A percentile compares a stretch with the other conserved stretches of the same genome.
These are phyloP conservation scores for Globisporangium ultimum DNA, from an alignment of 352 stramenopile species.

Conservation along the genomic window DNA sequence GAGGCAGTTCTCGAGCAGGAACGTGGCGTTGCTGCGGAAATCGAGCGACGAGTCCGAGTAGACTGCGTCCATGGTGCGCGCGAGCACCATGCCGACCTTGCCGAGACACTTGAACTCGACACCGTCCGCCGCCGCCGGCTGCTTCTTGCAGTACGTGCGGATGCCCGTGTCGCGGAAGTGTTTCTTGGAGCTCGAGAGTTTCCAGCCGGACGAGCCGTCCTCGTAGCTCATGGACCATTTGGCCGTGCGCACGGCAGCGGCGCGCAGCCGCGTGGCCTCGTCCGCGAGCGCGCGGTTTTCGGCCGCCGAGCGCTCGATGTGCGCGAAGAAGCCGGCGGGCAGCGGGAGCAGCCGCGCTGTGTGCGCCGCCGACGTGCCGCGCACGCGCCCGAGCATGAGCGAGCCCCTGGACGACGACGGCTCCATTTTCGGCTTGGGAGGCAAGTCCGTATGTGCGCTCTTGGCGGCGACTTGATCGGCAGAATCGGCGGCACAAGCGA, in stretches of 20 bases:
- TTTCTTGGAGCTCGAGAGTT: conserved; percentile 61
- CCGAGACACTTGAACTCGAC: conserved; percentile 70
- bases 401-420: conserved; percentile 15
- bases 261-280: conserved; percentile 32
- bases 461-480: too few species aligned
- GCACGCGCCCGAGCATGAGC: conserved; percentile 34
- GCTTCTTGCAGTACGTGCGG: conserved; percentile 48
- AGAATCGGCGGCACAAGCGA: too few species aligned
- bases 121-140: conserved; percentile 26
- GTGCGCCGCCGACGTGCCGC: conserved; percentile 12
- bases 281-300: conserved; percentile 32
- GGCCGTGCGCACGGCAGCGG: conserved; percentile 31
- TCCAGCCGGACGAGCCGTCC: conserved; percentile 56
- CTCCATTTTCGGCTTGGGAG: too few species aligned
- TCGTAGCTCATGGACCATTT: conserved; percentile 66
- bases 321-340: conserved; percentile 39
- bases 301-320: conserved; percentile 30
- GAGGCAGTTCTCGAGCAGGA: conserved; percentile 55
- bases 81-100: conserved; percentile 44
- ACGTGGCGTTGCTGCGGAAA: conserved; percentile 50
- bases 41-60: conserved; percentile 63
- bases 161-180: conserved; percentile 67
- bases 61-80: conserved; percentile 41
- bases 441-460: too few species aligned
- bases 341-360: conserved; percentile 34